These are phyloP conservation scores for Pythium brachiatum DNA, from an alignment of 352 stramenopile genomes.

Conservation along the genomic window DNA sequence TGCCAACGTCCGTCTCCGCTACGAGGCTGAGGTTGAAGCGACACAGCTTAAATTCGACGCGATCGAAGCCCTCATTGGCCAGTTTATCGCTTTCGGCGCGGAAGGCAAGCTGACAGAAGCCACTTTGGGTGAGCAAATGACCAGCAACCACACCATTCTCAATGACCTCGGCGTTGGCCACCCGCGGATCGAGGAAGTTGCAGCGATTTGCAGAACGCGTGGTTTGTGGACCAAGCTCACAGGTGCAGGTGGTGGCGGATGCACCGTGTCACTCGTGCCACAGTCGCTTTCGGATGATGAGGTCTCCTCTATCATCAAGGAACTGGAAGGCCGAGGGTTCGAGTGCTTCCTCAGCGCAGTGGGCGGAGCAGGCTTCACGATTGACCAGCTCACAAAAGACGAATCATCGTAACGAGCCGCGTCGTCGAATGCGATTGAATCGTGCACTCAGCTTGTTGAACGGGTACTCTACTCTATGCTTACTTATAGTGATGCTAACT, in stretches of 20 bases:
- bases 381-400: slow-evolving; percentile 1
- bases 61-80: slow-evolving; percentile 74
- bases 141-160: slow-evolving; percentile 76
- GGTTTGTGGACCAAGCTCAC: slow-evolving; percentile 88
- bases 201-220: slow-evolving; percentile 43
- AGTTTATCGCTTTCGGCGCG: slow-evolving; percentile 51
- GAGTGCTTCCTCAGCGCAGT: slow-evolving; percentile 26
- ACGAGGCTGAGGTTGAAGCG: slow-evolving; percentile 43
- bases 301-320: slow-evolving; percentile 41
- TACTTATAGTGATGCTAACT: background rate
- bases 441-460: background rate
- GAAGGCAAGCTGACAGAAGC: slow-evolving; percentile 39
- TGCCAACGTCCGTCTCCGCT: slow-evolving; percentile 57
- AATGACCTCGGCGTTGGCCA: slow-evolving; percentile 84
- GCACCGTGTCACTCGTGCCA: slow-evolving; percentile 82
- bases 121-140: slow-evolving; percentile 47
- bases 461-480: slow-evolving; percentile 1
- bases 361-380: slow-evolving; percentile 19
- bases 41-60: slow-evolving; percentile 64
- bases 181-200: slow-evolving; percentile 76
- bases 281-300: slow-evolving; percentile 34
- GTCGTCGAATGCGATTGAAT: background rate
- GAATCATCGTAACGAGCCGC: background rate
- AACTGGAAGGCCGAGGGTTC: slow-evolving; percentile 35
- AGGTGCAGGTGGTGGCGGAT: slow-evolving; percentile 85